A percentile compares a stretch with the other conserved stretches of the same genome.
Evolutionary conservation across 306 rosid species (phyloP).

Genomic region (Amphicarpaea edgeworthii): DNA sequence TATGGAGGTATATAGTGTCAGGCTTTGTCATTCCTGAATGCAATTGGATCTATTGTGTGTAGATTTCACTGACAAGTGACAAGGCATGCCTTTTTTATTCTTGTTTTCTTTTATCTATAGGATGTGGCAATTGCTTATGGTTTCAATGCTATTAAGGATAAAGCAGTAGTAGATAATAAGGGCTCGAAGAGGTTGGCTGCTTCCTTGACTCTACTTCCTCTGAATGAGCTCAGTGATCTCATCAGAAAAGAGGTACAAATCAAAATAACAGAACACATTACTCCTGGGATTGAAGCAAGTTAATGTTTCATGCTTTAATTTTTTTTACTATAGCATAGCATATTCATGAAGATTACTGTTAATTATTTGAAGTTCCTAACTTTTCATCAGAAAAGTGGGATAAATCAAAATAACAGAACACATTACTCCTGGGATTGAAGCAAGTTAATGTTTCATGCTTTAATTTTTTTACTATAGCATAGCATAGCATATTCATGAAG

Average conservation of each 20-base stretch:
- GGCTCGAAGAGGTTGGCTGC: slow-evolving; percentile 74
- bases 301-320: slow-evolving; percentile 9
- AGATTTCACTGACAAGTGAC: slow-evolving; percentile 42
- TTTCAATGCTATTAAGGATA: slow-evolving; percentile 78
- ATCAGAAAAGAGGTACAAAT: slow-evolving; percentile 77
- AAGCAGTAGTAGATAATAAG: slow-evolving; percentile 80
- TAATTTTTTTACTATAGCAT: slow-evolving; percentile 27
- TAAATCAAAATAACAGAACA: slow-evolving; percentile 16
- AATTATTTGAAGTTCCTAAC: slow-evolving; percentile 33
- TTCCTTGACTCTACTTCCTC: slow-evolving; percentile 74
- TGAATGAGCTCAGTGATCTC: slow-evolving; percentile 84
- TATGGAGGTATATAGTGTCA: slow-evolving; percentile 74
- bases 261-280: neutral
- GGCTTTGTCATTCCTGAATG: slow-evolving; percentile 12
- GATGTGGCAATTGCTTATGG: slow-evolving; percentile 98
- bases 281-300: slow-evolving; percentile 32
- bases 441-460: slow-evolving; percentile 2
- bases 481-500: slow-evolving; percentile 21
- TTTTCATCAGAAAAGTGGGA: slow-evolving; percentile 78
- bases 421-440: slow-evolving; percentile 32
- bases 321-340: slow-evolving; percentile 22
- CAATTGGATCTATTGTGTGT: slow-evolving; percentile 19
- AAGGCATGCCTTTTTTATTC: slow-evolving; percentile 15
- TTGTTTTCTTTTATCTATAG: slow-evolving; percentile 46
- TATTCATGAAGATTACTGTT: slow-evolving; percentile 23